Conservation (phyloP, 31 red algal genomes). For the Asparagopsis taxiformis region DNA sequence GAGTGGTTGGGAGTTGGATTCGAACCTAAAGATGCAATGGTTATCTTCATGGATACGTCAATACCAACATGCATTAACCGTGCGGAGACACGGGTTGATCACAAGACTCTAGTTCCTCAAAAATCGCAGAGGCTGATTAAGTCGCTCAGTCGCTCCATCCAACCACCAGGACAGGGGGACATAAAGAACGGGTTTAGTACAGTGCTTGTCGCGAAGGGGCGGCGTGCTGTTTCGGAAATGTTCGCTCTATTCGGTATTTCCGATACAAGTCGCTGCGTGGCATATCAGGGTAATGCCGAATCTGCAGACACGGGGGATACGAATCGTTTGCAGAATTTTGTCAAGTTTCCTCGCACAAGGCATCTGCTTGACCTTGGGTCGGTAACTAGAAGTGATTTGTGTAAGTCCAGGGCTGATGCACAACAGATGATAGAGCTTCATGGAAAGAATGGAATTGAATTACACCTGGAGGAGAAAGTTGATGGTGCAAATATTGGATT, state of each 20-base stretch:
- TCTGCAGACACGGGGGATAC: background rate
- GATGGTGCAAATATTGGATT: slow-evolving; percentile 31
- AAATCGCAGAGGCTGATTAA: background rate
- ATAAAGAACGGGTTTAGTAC: background rate
- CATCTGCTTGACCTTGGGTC: slow-evolving; percentile 23
- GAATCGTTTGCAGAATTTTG: background rate
- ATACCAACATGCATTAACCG: background rate
- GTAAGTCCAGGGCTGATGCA: background rate
- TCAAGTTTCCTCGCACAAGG: slow-evolving; percentile 27
- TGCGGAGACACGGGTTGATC: slow-evolving; percentile 1
- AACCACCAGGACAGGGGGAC: background rate
- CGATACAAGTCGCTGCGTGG: background rate
- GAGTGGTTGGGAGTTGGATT: slow-evolving; percentile 12
- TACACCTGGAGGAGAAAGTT: slow-evolving; percentile 25
- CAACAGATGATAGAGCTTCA: background rate
- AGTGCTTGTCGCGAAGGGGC: slow-evolving; percentile 3
- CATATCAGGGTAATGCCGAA: background rate
- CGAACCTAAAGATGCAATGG: slow-evolving; percentile 3
- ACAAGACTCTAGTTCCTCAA: slow-evolving; percentile 8
- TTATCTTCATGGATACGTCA: slow-evolving; percentile 1
- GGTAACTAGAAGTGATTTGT: background rate
- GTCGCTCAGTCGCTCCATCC: background rate
- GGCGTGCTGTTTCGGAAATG: no score
- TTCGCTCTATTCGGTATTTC: no score
- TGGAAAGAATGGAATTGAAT: background rate